phyloP scores from a whole-genome alignment of 345 rosid species.

The Zanthoxylum bungeanum region DNA sequence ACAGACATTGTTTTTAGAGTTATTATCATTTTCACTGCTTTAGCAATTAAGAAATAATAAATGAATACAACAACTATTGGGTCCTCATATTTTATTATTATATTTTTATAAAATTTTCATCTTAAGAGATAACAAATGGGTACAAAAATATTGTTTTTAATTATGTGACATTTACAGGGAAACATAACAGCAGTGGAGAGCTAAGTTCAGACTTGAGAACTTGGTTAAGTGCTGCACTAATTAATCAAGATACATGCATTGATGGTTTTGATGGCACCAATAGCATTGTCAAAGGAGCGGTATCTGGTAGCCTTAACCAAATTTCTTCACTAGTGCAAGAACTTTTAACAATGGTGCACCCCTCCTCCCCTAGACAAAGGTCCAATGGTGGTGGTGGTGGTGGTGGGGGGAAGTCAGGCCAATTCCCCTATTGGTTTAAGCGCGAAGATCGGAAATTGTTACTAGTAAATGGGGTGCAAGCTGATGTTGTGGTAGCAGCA shows the following conservation, averaged over 20 bases:
- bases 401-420: not conserved
- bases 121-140: no score
- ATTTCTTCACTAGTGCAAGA: constrained; percentile 43
- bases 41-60: no score
- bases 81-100: no score
- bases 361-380: constrained; percentile 30
- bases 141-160: no score
- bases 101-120: no score
- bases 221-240: constrained; percentile 80
- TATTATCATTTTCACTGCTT: no score
- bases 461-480: constrained; percentile 31
- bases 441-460: constrained; percentile 51
- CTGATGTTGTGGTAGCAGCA: constrained; percentile 59
- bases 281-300: constrained; percentile 42
- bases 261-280: constrained; percentile 73
- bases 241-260: constrained; percentile 74
- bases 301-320: constrained; percentile 50
- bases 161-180: no score
- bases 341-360: constrained; percentile 52
- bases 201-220: constrained; percentile 63
- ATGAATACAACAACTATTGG: no score
- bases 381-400: not conserved
- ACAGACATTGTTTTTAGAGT: no score
- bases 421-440: constrained; percentile 62
- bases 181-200: constrained; percentile 63